phyloP scores from a whole-genome alignment of 1,284 basidiomycete species.

The Naganishia sp. region DNA sequence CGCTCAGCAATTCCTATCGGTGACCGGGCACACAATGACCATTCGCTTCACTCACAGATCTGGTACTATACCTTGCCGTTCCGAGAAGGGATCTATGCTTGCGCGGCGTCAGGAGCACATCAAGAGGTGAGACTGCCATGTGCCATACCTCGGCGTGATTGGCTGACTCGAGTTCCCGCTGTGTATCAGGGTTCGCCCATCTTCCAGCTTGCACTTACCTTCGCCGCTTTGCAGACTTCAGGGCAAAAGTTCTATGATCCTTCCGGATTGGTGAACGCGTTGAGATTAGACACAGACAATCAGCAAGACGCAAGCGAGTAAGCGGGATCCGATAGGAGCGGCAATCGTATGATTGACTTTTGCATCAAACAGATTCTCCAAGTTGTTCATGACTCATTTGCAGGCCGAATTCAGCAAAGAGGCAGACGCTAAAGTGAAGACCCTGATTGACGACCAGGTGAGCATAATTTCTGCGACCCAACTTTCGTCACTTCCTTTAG shows the following conservation, averaged over 20 bases:
- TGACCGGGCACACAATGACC: background rate
- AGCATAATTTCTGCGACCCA: conserved; percentile 26
- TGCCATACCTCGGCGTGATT: background rate
- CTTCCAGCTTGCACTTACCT: conserved; percentile 56
- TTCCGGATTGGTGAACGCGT: conserved; percentile 73
- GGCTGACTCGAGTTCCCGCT: conserved; percentile 54
- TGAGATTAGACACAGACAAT: conserved; percentile 73
- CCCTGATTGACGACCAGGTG: conserved; percentile 71
- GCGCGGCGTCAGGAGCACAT: conserved; percentile 59
- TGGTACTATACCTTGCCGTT: conserved; percentile 68
- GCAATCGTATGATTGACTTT: background rate
- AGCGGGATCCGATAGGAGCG: conserved; percentile 38
- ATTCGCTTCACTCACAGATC: conserved; percentile 54
- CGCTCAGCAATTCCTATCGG: conserved; percentile 23
- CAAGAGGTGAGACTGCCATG: conserved; percentile 34
- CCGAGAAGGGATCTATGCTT: conserved; percentile 62
- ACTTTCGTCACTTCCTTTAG: background rate
- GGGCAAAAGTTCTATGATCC: conserved; percentile 74
- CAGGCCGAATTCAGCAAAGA: conserved; percentile 81
- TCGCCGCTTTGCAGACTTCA: conserved; percentile 77
- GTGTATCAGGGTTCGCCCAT: conserved; percentile 45
- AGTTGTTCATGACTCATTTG: conserved; percentile 85
- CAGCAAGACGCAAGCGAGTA: conserved; percentile 96
- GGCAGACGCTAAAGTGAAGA: conserved; percentile 61
- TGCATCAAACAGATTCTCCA: conserved; percentile 69